These are phyloP conservation scores for Umbellularia californica DNA, from an alignment of 164 flowering plant genomes.

Conservation along the genomic window DNA sequence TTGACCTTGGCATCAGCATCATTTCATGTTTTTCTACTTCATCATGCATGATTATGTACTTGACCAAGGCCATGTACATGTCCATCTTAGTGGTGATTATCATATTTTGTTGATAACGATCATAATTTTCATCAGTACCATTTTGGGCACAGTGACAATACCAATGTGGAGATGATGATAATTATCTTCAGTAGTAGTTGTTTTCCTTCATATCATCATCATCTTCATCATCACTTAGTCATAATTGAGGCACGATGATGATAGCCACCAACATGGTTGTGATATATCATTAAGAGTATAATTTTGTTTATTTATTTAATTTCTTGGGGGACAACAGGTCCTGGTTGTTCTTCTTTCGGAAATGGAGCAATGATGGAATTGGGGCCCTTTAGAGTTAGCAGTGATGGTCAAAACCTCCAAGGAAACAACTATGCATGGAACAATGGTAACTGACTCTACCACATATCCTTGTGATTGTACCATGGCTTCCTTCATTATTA, in stretches of 20 bases:
- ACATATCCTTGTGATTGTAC: no score
- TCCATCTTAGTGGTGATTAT: not conserved
- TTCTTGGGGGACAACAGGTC: conserved; percentile 22
- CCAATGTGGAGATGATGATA: not conserved
- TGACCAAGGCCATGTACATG: not conserved
- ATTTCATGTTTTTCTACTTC: no score
- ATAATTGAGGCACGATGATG: no score
- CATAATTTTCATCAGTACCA: no score
- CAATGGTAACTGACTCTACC: conserved; percentile 11
- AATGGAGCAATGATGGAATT: conserved; percentile 14
- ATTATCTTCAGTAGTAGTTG: not conserved
- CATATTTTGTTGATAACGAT: not conserved
- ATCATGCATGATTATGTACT: not conserved
- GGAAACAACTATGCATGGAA: conserved; percentile 26
- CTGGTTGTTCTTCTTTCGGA: conserved; percentile 44
- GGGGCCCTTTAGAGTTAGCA: conserved; percentile 36
- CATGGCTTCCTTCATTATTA: no score
- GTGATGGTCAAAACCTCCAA: conserved; percentile 24
- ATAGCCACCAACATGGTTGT: no score
- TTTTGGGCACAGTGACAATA: not conserved
- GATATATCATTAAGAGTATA: no score
- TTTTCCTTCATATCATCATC: not conserved
- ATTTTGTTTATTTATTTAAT: no score
- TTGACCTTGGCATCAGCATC: not conserved
- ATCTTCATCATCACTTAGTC: no score